phyloP scores from a whole-genome alignment of 2,329 filamentous ascomycete species.

The Fusarium sp. region DNA sequence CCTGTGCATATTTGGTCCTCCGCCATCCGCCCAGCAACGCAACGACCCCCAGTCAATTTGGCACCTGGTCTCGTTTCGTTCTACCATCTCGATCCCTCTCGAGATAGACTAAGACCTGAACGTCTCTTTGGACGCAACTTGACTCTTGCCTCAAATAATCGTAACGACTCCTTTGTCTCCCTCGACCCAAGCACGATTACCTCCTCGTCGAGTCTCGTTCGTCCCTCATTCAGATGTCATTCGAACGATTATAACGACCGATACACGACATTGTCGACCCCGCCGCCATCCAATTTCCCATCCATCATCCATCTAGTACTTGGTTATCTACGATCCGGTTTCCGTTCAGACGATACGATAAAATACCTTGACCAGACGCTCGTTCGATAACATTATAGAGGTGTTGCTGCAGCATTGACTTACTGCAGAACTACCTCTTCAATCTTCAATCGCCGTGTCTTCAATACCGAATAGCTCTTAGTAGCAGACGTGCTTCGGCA shows the following conservation, averaged over 20 bases:
- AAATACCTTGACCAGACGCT: conserved; percentile 25
- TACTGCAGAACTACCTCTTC: conserved; percentile 47
- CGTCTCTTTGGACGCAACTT: conserved; percentile 29
- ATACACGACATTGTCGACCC: conserved; percentile 47
- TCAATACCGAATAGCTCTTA: conserved; percentile 45
- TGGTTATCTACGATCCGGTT: conserved; percentile 30
- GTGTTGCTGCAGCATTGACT: conserved; percentile 53
- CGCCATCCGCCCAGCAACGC: conserved; percentile 48
- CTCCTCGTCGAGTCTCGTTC: conserved; percentile 42
- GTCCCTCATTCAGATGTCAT: conserved; percentile 50
- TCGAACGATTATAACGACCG: conserved; percentile 52
- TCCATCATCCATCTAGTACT: conserved; percentile 31
- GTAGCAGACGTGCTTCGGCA: conserved; percentile 38
- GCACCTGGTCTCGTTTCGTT: conserved; percentile 38
- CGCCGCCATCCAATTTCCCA: conserved; percentile 40
- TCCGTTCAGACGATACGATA: conserved; percentile 22
- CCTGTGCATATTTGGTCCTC: conserved; percentile 40
- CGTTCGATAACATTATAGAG: conserved; percentile 36
- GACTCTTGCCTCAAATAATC: conserved; percentile 16
- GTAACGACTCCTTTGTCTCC: conserved; percentile 39
- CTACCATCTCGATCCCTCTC: conserved; percentile 38
- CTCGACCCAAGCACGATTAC: conserved; percentile 29
- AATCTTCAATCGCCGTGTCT: conserved; percentile 40
- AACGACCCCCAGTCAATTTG: conserved; percentile 38
- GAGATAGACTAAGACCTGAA: conserved; percentile 37